Percentiles rank a stretch among this genome's conserved stretches.
Evolutionary conservation across 2,329 filamentous ascomycete species (phyloP).

Genomic region (Fusarium ambrosium): DNA sequence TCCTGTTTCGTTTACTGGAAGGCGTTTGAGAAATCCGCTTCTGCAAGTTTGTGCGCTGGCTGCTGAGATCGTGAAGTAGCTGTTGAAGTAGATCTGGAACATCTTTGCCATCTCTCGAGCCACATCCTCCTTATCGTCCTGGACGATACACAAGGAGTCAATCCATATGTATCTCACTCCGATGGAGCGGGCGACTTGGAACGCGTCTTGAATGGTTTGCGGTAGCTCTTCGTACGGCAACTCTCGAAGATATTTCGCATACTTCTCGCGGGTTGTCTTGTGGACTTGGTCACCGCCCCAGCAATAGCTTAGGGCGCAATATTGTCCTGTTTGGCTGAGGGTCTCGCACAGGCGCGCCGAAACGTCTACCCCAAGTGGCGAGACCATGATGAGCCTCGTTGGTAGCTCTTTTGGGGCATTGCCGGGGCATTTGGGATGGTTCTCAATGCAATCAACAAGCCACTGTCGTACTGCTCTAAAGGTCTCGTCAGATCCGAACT

Average conservation of each 20-base stretch:
- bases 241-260: background rate
- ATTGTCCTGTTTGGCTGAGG: background rate
- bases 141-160: background rate
- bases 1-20: background rate
- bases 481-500: background rate
- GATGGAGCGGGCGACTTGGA: background rate
- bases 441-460: background rate
- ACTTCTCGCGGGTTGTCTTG: background rate
- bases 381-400: background rate
- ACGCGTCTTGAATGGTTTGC: background rate
- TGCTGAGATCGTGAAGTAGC: background rate
- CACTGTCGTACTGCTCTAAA: background rate
- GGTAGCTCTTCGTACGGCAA: background rate
- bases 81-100: background rate
- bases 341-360: background rate
- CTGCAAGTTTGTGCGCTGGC: background rate
- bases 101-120: background rate
- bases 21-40: background rate
- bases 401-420: background rate
- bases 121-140: background rate
- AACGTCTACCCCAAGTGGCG: background rate
- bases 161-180: background rate
- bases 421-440: background rate
- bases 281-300: background rate
- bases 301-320: background rate